These are phyloP conservation scores for Telopea speciosissima DNA, from an alignment of 177 flowering plant genomes.

Conservation along the genomic window DNA sequence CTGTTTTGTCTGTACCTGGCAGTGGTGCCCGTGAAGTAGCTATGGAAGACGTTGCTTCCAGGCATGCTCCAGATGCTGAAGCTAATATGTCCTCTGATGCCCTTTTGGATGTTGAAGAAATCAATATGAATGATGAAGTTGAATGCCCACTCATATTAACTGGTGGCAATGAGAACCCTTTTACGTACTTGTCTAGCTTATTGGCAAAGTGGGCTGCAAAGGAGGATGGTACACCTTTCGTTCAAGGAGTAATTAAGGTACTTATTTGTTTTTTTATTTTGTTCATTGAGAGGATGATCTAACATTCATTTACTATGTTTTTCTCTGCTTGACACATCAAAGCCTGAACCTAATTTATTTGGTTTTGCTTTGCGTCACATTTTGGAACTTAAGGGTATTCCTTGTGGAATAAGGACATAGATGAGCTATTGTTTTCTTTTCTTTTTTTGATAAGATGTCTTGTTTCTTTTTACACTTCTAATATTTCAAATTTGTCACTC, in stretches of 20 bases:
- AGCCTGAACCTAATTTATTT: not conserved
- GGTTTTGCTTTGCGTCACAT: not conserved
- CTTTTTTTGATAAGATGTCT: not conserved
- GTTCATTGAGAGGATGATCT: not conserved
- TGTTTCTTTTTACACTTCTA: no score
- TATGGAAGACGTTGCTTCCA: conserved; percentile 20
- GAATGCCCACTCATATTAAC: conserved; percentile 41
- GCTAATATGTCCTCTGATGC: conserved; percentile 21
- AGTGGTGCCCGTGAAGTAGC: conserved; percentile 11
- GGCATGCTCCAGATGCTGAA: conserved; percentile 17
- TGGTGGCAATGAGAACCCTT: conserved; percentile 58
- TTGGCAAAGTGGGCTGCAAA: conserved; percentile 50
- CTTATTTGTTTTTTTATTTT: not conserved
- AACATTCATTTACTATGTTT: no score
- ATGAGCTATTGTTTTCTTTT: no score
- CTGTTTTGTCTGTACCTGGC: conserved; percentile 9
- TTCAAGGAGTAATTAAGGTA: conserved; percentile 84
- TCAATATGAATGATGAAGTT: conserved; percentile 32
- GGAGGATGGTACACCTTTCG: conserved; percentile 26
- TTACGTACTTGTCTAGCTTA: conserved; percentile 75
- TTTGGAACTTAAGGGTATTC: not conserved
- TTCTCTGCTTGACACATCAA: not conserved
- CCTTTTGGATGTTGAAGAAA: conserved; percentile 20
- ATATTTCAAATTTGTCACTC: no score
- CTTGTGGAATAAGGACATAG: not conserved